A percentile compares a stretch with the other conserved stretches of the same genome.
These are phyloP conservation scores for Royoungia palumana DNA, from an alignment of 768 basidiomycete species.

Conservation along the genomic window DNA sequence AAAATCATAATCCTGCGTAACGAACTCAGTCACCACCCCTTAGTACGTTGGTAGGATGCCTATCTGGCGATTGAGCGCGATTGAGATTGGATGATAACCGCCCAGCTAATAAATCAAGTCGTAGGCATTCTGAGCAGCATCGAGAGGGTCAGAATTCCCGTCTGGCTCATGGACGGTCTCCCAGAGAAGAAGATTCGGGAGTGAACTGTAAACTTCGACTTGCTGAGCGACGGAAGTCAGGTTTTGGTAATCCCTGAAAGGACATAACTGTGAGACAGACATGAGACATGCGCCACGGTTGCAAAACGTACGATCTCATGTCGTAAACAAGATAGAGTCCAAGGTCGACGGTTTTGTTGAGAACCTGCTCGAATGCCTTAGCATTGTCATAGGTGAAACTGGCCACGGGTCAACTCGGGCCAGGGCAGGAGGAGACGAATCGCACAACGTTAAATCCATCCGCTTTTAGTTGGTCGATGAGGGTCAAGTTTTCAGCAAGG, in stretches of 20 bases:
- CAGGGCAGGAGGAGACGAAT: neutral
- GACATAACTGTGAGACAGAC: neutral
- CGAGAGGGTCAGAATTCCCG: conserved; percentile 55
- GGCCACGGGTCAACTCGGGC: conserved; percentile 26
- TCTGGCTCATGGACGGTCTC: conserved; percentile 76
- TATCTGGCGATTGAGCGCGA: conserved; percentile 41
- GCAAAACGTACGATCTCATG: conserved; percentile 52
- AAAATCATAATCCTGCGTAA: conserved; percentile 58
- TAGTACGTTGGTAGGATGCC: neutral
- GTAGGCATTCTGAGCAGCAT: conserved; percentile 46
- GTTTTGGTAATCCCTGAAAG: conserved; percentile 57
- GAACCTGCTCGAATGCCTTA: conserved; percentile 31
- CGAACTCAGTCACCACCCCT: neutral
- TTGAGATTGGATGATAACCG: conserved; percentile 59
- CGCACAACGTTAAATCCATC: conserved; percentile 42
- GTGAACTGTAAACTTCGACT: conserved; percentile 60
- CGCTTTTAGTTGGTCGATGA: conserved; percentile 54
- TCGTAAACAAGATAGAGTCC: conserved; percentile 71
- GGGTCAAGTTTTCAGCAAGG: conserved; percentile 48
- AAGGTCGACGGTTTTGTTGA: conserved; percentile 16
- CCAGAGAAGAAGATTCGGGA: conserved; percentile 66
- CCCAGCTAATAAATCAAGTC: conserved; percentile 48
- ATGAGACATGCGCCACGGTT: neutral
- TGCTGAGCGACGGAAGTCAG: conserved; percentile 55
- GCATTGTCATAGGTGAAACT: conserved; percentile 68